Base-by-base conservation (phyloP, 768 basidiomycete genomes). In the Calocybe cyanea region DNA sequence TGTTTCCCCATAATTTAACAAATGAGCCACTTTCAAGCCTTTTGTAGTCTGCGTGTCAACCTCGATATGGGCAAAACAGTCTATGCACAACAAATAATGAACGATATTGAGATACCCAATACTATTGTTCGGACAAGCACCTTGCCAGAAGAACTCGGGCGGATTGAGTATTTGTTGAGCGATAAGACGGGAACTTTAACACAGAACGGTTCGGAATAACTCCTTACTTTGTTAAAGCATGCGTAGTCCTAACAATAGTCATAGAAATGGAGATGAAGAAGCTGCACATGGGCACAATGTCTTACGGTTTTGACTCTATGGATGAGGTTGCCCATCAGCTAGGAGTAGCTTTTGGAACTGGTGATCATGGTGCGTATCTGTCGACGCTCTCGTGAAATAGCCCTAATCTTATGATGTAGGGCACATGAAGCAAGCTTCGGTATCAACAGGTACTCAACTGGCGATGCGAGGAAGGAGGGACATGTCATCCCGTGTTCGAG, bases 231-330 rank as follows among this genome's bases (percentile, higher is more conserved):
- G 46, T 19, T 30, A 25, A 10, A 17, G 13, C 17, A 23, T 44
- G 28, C 11, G 7, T 10, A 8, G 38, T 4, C 15, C 36, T 52
- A 25, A 46, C 21, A 33, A 13, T 7, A 17, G 17, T 23, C 15
- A 18, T 63, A 97, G 95, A 97, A 63, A 99, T 99, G 96, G 95
- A 98, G 66, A 89, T 98, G 87, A 93, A 87, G 73, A 99, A 96
- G 63, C 71, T 99, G 21, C 96, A 98, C 58, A 91, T 98, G 87
- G 96, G 96, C 4, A 99, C 96, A 1, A 91, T 97, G 79, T 94
- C 92, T 0, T 99, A 94, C 58, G 94, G 91, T 1, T 85, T 73
- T 52, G 96, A 99, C 57, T 86, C 96, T n/a, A 98, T 99, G 95
- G 96, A 99, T 57, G 96, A 99, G 61, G 92, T 98, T 18, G 80